These are phyloP conservation scores for Penicillium sp. DNA, from an alignment of 2,329 filamentous ascomycete genomes.

Conservation along the genomic window DNA sequence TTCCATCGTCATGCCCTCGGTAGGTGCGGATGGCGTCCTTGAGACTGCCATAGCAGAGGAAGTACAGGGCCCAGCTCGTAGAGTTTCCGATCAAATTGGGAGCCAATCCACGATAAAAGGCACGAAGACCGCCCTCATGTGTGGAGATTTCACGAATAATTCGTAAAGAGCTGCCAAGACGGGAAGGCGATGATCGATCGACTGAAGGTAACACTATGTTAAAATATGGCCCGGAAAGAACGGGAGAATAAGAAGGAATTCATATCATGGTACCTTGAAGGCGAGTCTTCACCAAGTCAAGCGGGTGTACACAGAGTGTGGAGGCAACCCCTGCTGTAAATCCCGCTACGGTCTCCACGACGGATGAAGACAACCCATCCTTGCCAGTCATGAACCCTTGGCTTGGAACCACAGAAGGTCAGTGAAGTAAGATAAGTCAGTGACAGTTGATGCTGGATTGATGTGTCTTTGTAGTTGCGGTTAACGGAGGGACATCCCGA, in stretches of 20 bases:
- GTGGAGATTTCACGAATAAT: conserved; percentile 57
- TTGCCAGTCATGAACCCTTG: conserved; percentile 48
- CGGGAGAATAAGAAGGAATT: background rate
- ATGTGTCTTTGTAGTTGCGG: background rate
- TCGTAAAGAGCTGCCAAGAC: conserved; percentile 57
- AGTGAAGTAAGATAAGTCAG: background rate
- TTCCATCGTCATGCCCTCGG: conserved; percentile 36
- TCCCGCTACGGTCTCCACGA: conserved; percentile 86
- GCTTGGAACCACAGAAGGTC: conserved; percentile 9
- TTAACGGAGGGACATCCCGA: background rate
- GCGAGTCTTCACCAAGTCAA: conserved; percentile 95
- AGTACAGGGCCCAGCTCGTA: conserved; percentile 88
- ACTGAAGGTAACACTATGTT: conserved; percentile 38
- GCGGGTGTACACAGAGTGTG: conserved; percentile 84
- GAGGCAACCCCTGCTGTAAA: conserved; percentile 85
- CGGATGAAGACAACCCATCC: conserved; percentile 70
- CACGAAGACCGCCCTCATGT: conserved; percentile 62
- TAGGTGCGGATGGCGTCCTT: conserved; percentile 57
- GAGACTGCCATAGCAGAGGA: conserved; percentile 70
- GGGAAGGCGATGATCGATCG: conserved; percentile 54
- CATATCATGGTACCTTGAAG: conserved; percentile 70
- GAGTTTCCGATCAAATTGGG: conserved; percentile 92
- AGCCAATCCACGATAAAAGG: conserved; percentile 85
- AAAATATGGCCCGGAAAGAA: conserved; percentile 20
- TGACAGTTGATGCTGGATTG: background rate